Percentiles rank a stretch among this genome's conserved stretches.
These are phyloP conservation scores for Annulohypoxylon bovei DNA, from an alignment of 495 filamentous ascomycete genomes.

Conservation along the genomic window DNA sequence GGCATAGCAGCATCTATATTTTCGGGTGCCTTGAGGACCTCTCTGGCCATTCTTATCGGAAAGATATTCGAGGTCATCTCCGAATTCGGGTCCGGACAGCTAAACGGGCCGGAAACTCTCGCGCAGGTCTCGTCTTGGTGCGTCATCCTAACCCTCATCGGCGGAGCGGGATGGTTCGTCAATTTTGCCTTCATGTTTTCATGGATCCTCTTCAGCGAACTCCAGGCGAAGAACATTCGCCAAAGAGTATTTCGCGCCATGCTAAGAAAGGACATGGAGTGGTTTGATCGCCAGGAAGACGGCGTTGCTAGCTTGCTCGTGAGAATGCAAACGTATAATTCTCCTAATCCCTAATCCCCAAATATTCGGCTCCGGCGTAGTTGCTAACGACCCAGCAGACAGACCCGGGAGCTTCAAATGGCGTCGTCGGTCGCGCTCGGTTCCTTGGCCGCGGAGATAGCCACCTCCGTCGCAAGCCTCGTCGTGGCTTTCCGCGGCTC, in stretches of 20 bases:
- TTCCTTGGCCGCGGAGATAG: slow-evolving; percentile 67
- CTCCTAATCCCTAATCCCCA: neutral
- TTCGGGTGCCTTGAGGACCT: slow-evolving; percentile 70
- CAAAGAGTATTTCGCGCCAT: slow-evolving; percentile 72
- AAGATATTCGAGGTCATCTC: slow-evolving; percentile 78
- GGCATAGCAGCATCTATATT: slow-evolving; percentile 65
- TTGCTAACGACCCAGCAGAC: slow-evolving; percentile 58
- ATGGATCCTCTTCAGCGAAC: slow-evolving; percentile 82
- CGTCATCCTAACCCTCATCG: slow-evolving; percentile 68
- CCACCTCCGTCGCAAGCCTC: slow-evolving; percentile 70
- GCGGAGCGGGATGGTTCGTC: slow-evolving; percentile 69
- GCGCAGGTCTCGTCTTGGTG: slow-evolving; percentile 66
- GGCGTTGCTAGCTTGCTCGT: slow-evolving; percentile 78
- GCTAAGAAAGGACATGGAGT: slow-evolving; percentile 76
- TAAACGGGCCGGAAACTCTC: slow-evolving; percentile 61
- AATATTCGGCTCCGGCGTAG: neutral
- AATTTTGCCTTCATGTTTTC: slow-evolving; percentile 69
- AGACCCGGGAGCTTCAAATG: slow-evolving; percentile 83
- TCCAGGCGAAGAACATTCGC: slow-evolving; percentile 75
- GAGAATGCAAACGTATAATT: slow-evolving; percentile 75
- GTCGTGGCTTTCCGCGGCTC: slow-evolving; percentile 78
- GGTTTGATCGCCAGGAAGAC: slow-evolving; percentile 80
- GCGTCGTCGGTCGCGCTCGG: slow-evolving; percentile 83
- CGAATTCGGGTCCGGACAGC: slow-evolving; percentile 66
- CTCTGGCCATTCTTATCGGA: slow-evolving; percentile 76